These are phyloP conservation scores for Thuja plicata DNA, from an alignment of 83 land plant genomes.

Conservation along the genomic window DNA sequence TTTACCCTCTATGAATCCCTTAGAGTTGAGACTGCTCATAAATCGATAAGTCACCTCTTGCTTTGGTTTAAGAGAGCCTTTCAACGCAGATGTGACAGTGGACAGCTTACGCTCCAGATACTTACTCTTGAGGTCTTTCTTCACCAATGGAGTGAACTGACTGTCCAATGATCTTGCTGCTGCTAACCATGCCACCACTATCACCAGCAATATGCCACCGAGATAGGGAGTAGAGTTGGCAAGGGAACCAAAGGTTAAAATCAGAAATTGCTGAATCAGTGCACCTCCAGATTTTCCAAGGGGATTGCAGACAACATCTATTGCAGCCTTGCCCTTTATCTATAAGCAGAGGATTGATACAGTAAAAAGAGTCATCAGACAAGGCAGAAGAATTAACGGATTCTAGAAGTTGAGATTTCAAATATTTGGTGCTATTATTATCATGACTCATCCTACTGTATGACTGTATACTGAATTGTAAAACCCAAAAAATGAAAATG, in stretches of 20 bases:
- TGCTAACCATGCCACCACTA: constrained; percentile 87
- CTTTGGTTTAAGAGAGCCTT: constrained; percentile 14
- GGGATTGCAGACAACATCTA: constrained; percentile 99
- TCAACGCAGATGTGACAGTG: constrained; percentile 28
- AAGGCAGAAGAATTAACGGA: neutral
- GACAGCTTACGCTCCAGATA: constrained; percentile 51
- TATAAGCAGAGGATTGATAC: constrained; percentile 16
- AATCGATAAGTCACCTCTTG: constrained; percentile 24
- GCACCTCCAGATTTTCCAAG: constrained; percentile 99
- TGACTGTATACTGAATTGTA: neutral
- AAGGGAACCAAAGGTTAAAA: constrained; percentile 83
- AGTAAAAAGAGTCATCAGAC: neutral
- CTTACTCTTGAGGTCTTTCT: constrained; percentile 60
- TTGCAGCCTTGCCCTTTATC: constrained; percentile 99
- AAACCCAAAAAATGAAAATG: neutral
- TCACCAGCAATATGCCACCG: constrained; percentile 85
- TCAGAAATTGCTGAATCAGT: constrained; percentile 93
- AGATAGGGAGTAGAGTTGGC: constrained; percentile 95
- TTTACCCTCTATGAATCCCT: constrained; percentile 26
- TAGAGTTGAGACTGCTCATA: constrained; percentile 19
- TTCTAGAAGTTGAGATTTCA: neutral
- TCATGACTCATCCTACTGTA: neutral
- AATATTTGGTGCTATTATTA: neutral
- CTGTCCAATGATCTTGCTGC: constrained; percentile 91
- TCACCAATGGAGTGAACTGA: constrained; percentile 84